Evolutionary conservation across 371 early-diverging fungal genomes (phyloP).

Genomic region (Mortierella polycephala): DNA sequence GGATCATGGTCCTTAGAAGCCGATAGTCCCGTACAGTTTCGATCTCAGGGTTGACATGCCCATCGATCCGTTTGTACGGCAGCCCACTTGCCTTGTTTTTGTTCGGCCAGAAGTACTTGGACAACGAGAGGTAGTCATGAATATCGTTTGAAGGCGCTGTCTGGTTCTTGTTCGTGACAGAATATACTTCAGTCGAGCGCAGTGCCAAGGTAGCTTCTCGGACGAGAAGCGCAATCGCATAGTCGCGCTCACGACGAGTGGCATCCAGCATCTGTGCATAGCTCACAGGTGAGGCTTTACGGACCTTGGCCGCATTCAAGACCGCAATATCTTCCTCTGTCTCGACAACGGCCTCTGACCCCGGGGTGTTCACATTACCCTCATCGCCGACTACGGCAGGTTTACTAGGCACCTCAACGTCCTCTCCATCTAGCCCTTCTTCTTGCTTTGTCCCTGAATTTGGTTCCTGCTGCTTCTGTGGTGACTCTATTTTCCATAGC

Average conservation of each 20-base stretch:
- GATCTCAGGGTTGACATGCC: slow-evolving; percentile 64
- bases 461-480: not conserved
- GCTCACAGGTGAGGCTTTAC: slow-evolving; percentile 28
- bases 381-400: slow-evolving; percentile 24
- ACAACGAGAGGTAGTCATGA: slow-evolving; percentile 68
- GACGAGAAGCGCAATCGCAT: slow-evolving; percentile 35
- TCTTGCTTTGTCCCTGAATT: not conserved
- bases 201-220: slow-evolving; percentile 47
- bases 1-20: slow-evolving; percentile 56
- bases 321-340: slow-evolving; percentile 8
- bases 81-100: slow-evolving; percentile 51
- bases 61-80: slow-evolving; percentile 62
- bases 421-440: not conserved
- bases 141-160: slow-evolving; percentile 58
- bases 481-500: not conserved
- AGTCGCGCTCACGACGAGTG: slow-evolving; percentile 40
- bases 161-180: slow-evolving; percentile 61
- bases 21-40: slow-evolving; percentile 57
- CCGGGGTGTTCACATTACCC: slow-evolving; percentile 4
- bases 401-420: not conserved
- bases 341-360: not conserved
- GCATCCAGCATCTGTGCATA: slow-evolving; percentile 42
- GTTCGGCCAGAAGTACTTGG: slow-evolving; percentile 65
- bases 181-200: slow-evolving; percentile 53
- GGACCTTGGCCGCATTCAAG: slow-evolving; percentile 9